Evolutionary conservation across 169 alveolate species (phyloP), one percentile per base, ranked within the genome.

Genomic region (Plasmodium gallinaceum): DNA sequence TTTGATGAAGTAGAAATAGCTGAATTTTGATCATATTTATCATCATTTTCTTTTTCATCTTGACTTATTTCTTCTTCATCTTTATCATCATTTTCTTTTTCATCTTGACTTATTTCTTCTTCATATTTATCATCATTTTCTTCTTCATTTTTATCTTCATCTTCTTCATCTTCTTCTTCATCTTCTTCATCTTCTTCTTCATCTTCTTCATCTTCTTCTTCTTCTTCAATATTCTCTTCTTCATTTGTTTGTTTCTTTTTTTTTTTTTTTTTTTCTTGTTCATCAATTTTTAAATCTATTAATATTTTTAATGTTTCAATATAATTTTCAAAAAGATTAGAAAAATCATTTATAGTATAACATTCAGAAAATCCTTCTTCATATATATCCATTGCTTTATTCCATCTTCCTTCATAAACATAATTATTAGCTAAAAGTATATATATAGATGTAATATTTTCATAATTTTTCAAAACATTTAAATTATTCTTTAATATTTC

Each of bases 341-440:
- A 14, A n/a, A 83, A 83, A 22, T 83, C 91, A 60, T 83, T 83
- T 20, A 83, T 64, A 8, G 91, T 57, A 48, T 83, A 83, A 32
- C 85, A 83, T 57, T 83, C 91, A 7, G 72, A 68, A 8, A 83
- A 66, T 8, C 91, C 91, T 26, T 83, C 91, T 37, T 83, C 91
- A 66, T 83, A 83, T 0, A 71, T 32, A 83, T 83, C 91, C 91
- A 83, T 83, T 18, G 91, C 91, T 37, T 83, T 83, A 18, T 83
- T 83, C 91, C 91, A 83, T 42, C 91, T 71, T 2, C 91, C 91
- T 24, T 83, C 91, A 54, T 83, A 83, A 2, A 83, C 83, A 71
- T 51, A 83, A 58, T 61, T 83, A 83, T 83, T 83, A 0, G 91
- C 91, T n/a, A 83, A 32, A 16, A 83, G 26, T 12, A 71, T 83